Conservation (phyloP, 257 asterid genomes). For the Paulownia fortunei region DNA sequence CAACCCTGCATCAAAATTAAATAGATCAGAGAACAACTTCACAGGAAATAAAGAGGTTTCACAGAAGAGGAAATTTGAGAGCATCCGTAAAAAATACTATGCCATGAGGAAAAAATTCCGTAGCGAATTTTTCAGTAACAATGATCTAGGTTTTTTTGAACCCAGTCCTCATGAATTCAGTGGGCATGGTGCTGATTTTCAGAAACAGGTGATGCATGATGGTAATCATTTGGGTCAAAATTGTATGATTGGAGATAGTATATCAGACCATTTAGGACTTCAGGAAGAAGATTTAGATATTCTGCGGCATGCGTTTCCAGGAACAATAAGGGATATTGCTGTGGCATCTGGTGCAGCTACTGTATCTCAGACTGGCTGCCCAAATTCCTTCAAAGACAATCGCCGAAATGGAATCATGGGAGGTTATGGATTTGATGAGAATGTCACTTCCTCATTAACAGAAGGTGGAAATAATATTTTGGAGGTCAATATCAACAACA, state of each 20-base stretch:
- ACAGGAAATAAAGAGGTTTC: slow-evolving; percentile 54
- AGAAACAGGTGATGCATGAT: slow-evolving; percentile 45
- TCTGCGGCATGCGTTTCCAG: slow-evolving; percentile 70
- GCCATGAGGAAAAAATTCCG: slow-evolving; percentile 80
- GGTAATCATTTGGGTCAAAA: slow-evolving; percentile 50
- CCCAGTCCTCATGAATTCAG: slow-evolving; percentile 51
- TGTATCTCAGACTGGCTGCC: slow-evolving; percentile 46
- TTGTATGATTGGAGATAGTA: slow-evolving; percentile 47
- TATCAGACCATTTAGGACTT: slow-evolving; percentile 57
- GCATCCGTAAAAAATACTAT: slow-evolving; percentile 73
- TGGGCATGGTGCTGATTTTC: slow-evolving; percentile 58
- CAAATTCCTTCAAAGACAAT: slow-evolving; percentile 45
- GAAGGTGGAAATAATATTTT: slow-evolving; percentile 48
- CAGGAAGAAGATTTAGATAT: slow-evolving; percentile 76
- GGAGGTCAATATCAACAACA: slow-evolving; percentile 42
- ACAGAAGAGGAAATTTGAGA: slow-evolving; percentile 70
- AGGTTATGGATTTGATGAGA: slow-evolving; percentile 56
- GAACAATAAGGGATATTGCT: slow-evolving; percentile 46
- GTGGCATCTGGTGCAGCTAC: slow-evolving; percentile 39
- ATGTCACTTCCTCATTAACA: slow-evolving; percentile 43
- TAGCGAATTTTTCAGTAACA: slow-evolving; percentile 57
- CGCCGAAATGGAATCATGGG: slow-evolving; percentile 40
- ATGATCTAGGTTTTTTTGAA: slow-evolving; percentile 64
- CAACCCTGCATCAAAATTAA: slow-evolving; percentile 56
- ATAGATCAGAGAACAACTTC: slow-evolving; percentile 51